Conservation (phyloP, 108 stramenopile genomes). For the Fistulifera solaris region DNA sequence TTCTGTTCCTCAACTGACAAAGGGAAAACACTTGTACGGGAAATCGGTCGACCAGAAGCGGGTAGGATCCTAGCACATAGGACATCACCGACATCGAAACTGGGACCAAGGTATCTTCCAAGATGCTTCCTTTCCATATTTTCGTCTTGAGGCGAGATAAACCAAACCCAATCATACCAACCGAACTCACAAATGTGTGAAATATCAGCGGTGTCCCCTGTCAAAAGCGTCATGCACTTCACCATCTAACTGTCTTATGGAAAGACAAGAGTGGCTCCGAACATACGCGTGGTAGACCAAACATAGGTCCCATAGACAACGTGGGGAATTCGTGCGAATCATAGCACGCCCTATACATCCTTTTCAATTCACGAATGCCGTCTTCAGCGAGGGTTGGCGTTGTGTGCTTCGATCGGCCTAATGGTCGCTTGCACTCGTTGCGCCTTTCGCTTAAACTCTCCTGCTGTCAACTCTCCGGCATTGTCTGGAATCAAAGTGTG, state of each 20-base stretch:
- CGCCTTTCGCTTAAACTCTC: constrained; percentile 18
- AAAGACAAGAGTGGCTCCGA: constrained; percentile 14
- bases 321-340: constrained; percentile 1
- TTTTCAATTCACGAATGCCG: constrained; percentile 20
- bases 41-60: constrained; percentile 12
- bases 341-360: constrained; percentile 9
- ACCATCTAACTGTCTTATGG: constrained; percentile 15
- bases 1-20: constrained; percentile 6
- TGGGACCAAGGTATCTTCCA: constrained; percentile 22
- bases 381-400: constrained; percentile 20
- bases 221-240: constrained; percentile 12
- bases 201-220: constrained; percentile 32
- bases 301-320: constrained; percentile 17
- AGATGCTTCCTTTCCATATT: constrained; percentile 5
- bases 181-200: constrained; percentile 21
- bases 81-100: constrained; percentile 8
- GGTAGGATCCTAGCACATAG: constrained; percentile 14
- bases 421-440: constrained; percentile 1
- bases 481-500: constrained; percentile 18
- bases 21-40: constrained; percentile 2
- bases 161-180: constrained; percentile 30
- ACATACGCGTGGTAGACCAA: constrained; percentile 14
- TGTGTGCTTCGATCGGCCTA: constrained; percentile 16
- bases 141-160: background rate
- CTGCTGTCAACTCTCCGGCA: constrained; percentile 16